These are phyloP conservation scores for Amoeboaphelidium protococcarum DNA, from an alignment of 371 early-diverging fungal species.

Conservation along the genomic window DNA sequence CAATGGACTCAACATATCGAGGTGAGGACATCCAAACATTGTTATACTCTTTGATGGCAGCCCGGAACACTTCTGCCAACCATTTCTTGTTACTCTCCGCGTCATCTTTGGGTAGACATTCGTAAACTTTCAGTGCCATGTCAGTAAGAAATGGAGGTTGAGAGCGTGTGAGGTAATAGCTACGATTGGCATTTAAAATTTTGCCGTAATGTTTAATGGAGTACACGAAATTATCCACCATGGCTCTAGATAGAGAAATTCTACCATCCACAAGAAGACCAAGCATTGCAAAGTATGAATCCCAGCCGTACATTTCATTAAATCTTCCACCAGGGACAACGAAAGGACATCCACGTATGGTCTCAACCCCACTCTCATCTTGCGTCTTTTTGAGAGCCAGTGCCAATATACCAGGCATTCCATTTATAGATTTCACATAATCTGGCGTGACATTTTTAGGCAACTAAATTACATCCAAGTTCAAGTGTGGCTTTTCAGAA, in stretches of 20 bases:
- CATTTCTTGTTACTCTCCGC: slow-evolving; percentile 28
- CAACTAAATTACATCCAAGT: slow-evolving; percentile 47
- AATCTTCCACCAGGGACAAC: slow-evolving; percentile 93
- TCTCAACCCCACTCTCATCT: slow-evolving; percentile 23
- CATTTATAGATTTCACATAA: slow-evolving; percentile 72
- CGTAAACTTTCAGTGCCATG: slow-evolving; percentile 64
- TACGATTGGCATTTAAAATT: slow-evolving; percentile 87
- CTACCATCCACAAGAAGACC: slow-evolving; percentile 37
- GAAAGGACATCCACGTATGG: slow-evolving; percentile 50
- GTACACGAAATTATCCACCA: slow-evolving; percentile 77
- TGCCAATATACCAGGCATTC: slow-evolving; percentile 60
- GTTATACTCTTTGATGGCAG: slow-evolving; percentile 72
- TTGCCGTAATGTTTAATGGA: slow-evolving; percentile 83
- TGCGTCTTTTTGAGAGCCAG: slow-evolving; percentile 38
- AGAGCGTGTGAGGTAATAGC: slow-evolving; percentile 79
- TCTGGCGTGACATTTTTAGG: slow-evolving; percentile 61
- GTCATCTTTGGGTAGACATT: slow-evolving; percentile 11
- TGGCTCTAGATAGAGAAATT: slow-evolving; percentile 51
- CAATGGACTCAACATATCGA: slow-evolving; percentile 40
- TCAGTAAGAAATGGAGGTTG: slow-evolving; percentile 95
- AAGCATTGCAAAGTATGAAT: slow-evolving; percentile 74
- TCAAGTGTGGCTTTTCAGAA: slow-evolving; percentile 31
- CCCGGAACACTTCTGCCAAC: slow-evolving; percentile 39
- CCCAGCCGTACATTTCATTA: slow-evolving; percentile 98
- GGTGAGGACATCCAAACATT: slow-evolving; percentile 67